Base-by-base conservation (phyloP, 1,139 yeast genomes). In the Nakaseomyces sp. region DNA sequence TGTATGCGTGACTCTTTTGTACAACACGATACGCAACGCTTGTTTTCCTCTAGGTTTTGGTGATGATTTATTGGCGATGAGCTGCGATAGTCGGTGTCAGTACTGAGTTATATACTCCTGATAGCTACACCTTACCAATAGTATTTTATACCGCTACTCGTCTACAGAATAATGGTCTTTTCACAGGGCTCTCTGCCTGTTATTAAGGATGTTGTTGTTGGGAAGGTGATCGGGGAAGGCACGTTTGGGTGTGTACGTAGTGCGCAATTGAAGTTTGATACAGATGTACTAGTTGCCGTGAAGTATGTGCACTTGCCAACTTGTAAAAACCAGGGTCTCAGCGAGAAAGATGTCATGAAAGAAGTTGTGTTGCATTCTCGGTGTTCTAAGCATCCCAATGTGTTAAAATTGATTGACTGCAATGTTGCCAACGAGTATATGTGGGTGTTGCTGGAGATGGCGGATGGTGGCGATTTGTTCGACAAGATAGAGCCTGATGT, bases 401-500 rank as follows among this genome's bases (percentile, higher is more conserved):
- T 81, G 13, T 70, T 81, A 39, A 68, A 68, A 46, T 65, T 78
- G 42, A 62, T 72, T 35, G 76, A 71, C 53, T 70, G 74, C 50
- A 79, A 78, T 2, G 69, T 75, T 2, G 72, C 74, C 45, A 58
- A 62, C 1, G 69, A 68, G 32, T 81, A 79, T 73, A 63, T 73
- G 41, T 80, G 81, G 76, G 71, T 80, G 48, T 74, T 76, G 8
- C 68, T 81, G 71, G 87, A 81, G 54, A 63, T 77, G 45, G 86
- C 85, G 1, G 69, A 71, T 32, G 83, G 84, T 44, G 88, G 88
- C 15, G 89, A 81, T 57, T 58, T 81, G 18, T 81, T 80, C 57
- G 85, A 81, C 52, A 80, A 81, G 63, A 79, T 81, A 45, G 86
- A 81, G 59, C 87, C 87, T 0, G 87, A 80, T 58, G 65, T 76